Evolutionary conservation across 2,329 filamentous ascomycete species (phyloP).

Genomic region (Neospermospora avenae): DNA sequence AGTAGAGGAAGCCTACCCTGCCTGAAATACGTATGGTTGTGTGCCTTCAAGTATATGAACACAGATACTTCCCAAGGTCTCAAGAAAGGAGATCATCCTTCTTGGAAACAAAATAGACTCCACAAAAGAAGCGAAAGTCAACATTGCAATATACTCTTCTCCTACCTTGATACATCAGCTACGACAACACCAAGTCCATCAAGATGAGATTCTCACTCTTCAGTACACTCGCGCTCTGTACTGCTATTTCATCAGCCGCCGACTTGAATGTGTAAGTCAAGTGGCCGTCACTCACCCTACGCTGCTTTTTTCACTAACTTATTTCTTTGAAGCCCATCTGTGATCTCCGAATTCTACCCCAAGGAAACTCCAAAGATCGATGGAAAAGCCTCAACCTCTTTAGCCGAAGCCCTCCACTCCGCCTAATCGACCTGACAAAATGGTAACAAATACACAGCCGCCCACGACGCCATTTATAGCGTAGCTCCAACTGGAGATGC

Average conservation of each 20-base stretch:
- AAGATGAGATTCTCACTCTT: conserved; percentile 19
- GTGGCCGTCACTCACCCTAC: not conserved
- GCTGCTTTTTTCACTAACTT: not conserved
- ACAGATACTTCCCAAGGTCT: not conserved
- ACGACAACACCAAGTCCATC: not conserved
- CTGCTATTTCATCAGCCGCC: conserved; percentile 8
- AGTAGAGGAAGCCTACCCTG: not conserved
- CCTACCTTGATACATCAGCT: not conserved
- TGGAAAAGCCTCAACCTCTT: conserved; percentile 22
- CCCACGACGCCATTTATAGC: conserved; percentile 20
- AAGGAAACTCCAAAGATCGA: conserved; percentile 18
- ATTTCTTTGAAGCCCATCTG: conserved; percentile 14
- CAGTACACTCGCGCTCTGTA: conserved; percentile 9
- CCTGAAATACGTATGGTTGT: not conserved
- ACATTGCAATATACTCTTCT: not conserved
- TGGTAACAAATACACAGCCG: conserved; percentile 19
- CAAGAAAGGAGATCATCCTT: not conserved
- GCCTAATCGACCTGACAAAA: conserved; percentile 20
- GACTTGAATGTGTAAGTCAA: conserved; percentile 24
- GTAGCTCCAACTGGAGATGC: conserved; percentile 19
- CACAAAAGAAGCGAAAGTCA: not conserved
- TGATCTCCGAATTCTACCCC: conserved; percentile 24
- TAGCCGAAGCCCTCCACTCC: conserved; percentile 20
- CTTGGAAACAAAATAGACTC: not conserved
- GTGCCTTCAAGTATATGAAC: not conserved